Evolutionary conservation across 371 early-diverging fungal genomes (phyloP).

Genomic region (Dinochytrium kinnereticum): DNA sequence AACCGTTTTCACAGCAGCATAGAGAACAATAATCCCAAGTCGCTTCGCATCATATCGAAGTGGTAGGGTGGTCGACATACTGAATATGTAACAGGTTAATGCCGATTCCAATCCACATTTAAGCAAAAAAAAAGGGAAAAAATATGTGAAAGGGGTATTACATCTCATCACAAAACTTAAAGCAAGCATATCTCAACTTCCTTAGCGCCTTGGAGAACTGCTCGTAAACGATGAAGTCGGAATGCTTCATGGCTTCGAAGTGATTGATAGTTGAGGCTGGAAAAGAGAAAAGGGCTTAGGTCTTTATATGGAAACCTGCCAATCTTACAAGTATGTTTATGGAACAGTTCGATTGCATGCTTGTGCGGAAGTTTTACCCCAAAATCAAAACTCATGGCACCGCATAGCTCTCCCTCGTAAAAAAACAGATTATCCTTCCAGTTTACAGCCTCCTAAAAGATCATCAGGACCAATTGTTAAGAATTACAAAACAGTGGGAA

Average conservation of each 20-base stretch:
- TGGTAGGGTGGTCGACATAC: constrained; percentile 7
- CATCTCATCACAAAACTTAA: not conserved
- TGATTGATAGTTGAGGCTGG: not conserved
- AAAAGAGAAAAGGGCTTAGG: not conserved
- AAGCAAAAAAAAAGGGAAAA: not conserved
- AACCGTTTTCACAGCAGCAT: not conserved
- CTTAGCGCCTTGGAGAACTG: not conserved
- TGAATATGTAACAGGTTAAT: not conserved
- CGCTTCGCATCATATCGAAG: not conserved
- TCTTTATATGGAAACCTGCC: not conserved
- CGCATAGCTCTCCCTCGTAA: not conserved
- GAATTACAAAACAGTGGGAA: no score
- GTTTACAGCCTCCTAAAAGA: constrained; percentile 8
- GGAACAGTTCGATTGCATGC: not conserved
- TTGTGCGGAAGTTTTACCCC: not conserved
- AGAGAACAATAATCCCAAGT: not conserved
- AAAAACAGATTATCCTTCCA: not conserved
- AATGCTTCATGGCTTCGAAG: not conserved
- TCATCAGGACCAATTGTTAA: not conserved
- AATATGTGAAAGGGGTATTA: not conserved
- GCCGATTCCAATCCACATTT: no score
- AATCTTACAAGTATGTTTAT: not conserved
- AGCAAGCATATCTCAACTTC: not conserved
- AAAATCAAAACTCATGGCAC: not conserved
- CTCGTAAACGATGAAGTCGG: not conserved